Evolutionary conservation across 345 rosid species (phyloP), one percentile per base, ranked within the genome.

Genomic region (Xanthoceras sorbifolium): DNA sequence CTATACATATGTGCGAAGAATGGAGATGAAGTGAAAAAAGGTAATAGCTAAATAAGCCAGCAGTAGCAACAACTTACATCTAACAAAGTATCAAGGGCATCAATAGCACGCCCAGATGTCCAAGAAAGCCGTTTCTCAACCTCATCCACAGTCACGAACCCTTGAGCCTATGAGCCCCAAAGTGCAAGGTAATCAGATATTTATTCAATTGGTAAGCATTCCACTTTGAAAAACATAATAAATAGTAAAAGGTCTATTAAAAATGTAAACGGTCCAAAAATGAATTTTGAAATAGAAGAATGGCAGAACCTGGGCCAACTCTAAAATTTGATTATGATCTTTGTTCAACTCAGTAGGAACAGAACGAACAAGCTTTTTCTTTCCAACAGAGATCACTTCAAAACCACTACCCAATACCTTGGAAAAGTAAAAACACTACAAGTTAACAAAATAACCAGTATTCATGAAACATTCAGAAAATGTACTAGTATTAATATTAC

Each of bases 311-410:
- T 95, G 99, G 72, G 98, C 96, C 55, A 93, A 82, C 83, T 93
- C 96, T 86, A 95, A 77, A 74, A 95, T 90, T 77, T 87, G 94
- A 74, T 95, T 95, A 76, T 95, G 99, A 81, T 95, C 99, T 87
- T 89, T 92, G 87, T 95, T 93, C 80, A 93, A 84, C 82, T 93
- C 99, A 26, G 98, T 92, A 26, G 99, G 97, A 63, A 95, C 97
- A 69, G 98, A 93, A 67, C 96, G 91, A 76, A 92, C 86, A 67
- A 95, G 91, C 85, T 93, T 95, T 82, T 82, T 93, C 86, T 90
- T 93, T 75, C 98, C 97, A 70, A 91, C 85, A 70, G 96, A 86
- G 67, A 95, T 93, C 61, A 95, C 97, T 87, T 93, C 98, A 87
- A 88, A 93, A 69, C 98, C 97, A 77, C 89, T 93, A 50, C 99